These are phyloP conservation scores for Cladosporium sp. DNA, from an alignment of 2,329 filamentous ascomycete genomes.

Conservation along the genomic window DNA sequence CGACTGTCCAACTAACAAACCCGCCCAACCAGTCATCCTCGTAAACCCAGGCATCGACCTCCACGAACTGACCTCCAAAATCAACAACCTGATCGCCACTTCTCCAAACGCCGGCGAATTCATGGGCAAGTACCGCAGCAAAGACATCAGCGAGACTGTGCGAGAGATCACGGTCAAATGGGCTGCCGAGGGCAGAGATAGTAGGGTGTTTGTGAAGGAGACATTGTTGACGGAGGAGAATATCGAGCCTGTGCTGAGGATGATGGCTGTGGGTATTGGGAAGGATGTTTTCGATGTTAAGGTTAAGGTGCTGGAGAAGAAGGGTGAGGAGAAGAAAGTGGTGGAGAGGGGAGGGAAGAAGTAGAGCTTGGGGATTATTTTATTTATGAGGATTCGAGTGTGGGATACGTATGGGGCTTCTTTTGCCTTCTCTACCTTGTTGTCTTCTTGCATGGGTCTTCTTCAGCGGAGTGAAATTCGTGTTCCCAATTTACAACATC, in stretches of 20 bases:
- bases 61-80: conserved; percentile 26
- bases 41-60: conserved; percentile 29
- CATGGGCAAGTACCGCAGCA: conserved; percentile 39
- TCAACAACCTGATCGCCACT: conserved; percentile 23
- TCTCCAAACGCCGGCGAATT: conserved; percentile 39
- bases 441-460: no score
- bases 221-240: conserved; percentile 40
- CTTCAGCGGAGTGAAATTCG: neutral
- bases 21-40: conserved; percentile 28
- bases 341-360: neutral
- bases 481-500: neutral
- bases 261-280: conserved; percentile 35
- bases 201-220: conserved; percentile 35
- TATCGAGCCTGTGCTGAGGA: conserved; percentile 32
- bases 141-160: conserved; percentile 32
- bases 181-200: conserved; percentile 34
- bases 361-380: neutral
- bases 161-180: conserved; percentile 37
- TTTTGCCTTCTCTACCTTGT: neutral
- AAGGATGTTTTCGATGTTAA: conserved; percentile 40
- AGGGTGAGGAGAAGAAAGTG: conserved; percentile 20
- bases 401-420: neutral
- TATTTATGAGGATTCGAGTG: neutral
- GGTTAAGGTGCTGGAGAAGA: conserved; percentile 21
- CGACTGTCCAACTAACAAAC: conserved; percentile 8